Percentiles rank a stretch among this genome's conserved stretches.
phyloP scores from a whole-genome alignment of 441 rosid genomes.

The Adansonia gregorii region DNA sequence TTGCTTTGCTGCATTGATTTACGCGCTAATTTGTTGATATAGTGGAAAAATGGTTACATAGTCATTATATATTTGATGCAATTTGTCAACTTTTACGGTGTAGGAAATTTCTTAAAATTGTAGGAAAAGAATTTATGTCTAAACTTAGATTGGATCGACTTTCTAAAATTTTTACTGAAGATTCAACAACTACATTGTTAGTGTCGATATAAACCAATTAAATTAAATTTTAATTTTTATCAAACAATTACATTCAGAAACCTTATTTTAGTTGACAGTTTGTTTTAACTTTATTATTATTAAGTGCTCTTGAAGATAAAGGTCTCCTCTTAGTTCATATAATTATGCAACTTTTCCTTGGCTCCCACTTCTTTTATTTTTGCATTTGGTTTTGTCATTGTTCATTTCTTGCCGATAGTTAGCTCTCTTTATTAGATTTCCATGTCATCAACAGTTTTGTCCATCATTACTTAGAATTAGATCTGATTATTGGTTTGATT shows the following conservation, averaged over 20 bases:
- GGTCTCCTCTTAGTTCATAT: background rate
- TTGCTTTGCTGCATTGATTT: background rate
- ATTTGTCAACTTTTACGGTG: conserved; percentile 4
- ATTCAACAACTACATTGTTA: no score
- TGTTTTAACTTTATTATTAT: background rate
- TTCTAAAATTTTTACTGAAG: no score
- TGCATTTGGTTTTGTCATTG: conserved; percentile 26
- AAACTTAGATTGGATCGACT: background rate
- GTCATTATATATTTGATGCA: background rate
- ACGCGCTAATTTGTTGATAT: conserved; percentile 6
- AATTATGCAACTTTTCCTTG: background rate
- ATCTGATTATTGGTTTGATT: no score
- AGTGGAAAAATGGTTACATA: background rate
- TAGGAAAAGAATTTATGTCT: background rate
- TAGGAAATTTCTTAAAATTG: conserved; percentile 21
- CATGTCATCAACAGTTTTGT: background rate
- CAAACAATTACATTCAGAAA: no score
- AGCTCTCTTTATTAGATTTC: conserved; percentile 16
- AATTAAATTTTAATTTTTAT: no score
- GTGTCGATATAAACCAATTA: no score
- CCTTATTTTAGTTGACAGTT: conserved; percentile 18
- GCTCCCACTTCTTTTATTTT: conserved; percentile 15
- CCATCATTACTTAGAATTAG: background rate
- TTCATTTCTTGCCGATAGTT: conserved; percentile 15
- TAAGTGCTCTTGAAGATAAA: background rate